Conservation (phyloP, 441 rosid genomes). For the Flueggea neowawraea region DNA sequence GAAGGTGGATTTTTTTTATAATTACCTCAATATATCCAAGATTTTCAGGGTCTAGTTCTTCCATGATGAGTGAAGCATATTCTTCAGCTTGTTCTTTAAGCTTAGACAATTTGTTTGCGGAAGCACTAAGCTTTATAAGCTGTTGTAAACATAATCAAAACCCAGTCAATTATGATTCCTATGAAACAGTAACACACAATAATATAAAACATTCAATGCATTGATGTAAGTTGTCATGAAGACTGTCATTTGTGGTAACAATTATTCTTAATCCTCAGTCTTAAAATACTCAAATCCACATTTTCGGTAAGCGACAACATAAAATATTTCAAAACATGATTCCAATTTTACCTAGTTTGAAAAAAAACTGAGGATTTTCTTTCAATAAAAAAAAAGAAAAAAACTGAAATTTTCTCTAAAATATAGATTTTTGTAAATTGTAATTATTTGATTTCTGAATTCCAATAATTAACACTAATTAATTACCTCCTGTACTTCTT, state of each 20-base stretch:
- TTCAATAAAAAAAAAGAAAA: no score
- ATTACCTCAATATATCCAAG: conserved; percentile 93
- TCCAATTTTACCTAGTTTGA: no score
- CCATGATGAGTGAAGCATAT: conserved; percentile 96
- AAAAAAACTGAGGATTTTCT: no score
- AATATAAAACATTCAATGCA: background rate
- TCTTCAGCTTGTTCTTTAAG: conserved; percentile 94
- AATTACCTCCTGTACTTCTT: conserved; percentile 85
- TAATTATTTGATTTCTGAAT: background rate
- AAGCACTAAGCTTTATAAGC: conserved; percentile 97
- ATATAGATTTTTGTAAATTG: background rate
- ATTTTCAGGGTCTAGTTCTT: conserved; percentile 95
- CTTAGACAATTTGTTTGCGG: conserved; percentile 88
- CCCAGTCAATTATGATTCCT: background rate
- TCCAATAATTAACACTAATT: background rate
- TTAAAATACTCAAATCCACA: no score
- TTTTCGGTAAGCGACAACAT: no score
- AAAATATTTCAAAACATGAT: no score
- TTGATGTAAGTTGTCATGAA: no score
- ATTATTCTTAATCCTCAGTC: no score
- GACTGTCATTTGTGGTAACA: no score
- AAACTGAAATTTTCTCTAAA: no score
- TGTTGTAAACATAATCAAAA: conserved; percentile 25
- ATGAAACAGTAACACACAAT: background rate
- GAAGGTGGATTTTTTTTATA: background rate